Evolutionary conservation across 371 early-diverging fungal genomes (phyloP).

Genomic region (Sporodiniella umbellata): DNA sequence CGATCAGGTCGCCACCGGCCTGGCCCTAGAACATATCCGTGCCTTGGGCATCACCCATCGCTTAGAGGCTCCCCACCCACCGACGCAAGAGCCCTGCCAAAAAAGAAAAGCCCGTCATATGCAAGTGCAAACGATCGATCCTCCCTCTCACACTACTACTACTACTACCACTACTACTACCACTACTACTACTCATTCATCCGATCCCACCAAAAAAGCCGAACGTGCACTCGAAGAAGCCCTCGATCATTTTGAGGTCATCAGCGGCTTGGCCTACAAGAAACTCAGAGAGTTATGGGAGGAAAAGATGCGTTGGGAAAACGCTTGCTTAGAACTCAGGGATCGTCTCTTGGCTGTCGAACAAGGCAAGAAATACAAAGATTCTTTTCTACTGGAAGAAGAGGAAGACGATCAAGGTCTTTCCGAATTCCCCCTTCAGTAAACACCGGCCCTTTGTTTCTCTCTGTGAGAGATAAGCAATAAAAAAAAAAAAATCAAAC

Average conservation of each 20-base stretch:
- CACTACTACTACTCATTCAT: neutral
- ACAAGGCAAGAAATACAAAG: conserved; percentile 6
- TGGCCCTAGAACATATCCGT: conserved; percentile 38
- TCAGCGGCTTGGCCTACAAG: conserved; percentile 54
- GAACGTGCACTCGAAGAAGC: conserved; percentile 53
- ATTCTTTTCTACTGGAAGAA: conserved; percentile 8
- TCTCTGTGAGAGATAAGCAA: neutral
- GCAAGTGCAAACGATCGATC: conserved; percentile 35
- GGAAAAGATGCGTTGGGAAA: conserved; percentile 47
- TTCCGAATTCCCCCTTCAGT: conserved; percentile 19
- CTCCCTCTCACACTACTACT: no score
- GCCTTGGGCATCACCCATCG: conserved; percentile 31
- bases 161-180: no score
- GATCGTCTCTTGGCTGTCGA: conserved; percentile 23
- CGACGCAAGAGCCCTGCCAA: no score
- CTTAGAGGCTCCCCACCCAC: no score
- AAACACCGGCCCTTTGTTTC: conserved; percentile 3
- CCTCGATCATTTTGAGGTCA: conserved; percentile 54
- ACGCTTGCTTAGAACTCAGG: conserved; percentile 37
- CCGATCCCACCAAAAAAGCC: conserved; percentile 30
- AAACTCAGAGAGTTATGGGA: conserved; percentile 58
- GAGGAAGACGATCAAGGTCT: conserved; percentile 19
- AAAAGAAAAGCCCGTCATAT: conserved; percentile 32
- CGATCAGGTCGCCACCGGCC: conserved; percentile 28
- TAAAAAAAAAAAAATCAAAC: neutral